Evolutionary conservation across 306 rosid genomes (phyloP).

Genomic region (Prunus armeniaca): DNA sequence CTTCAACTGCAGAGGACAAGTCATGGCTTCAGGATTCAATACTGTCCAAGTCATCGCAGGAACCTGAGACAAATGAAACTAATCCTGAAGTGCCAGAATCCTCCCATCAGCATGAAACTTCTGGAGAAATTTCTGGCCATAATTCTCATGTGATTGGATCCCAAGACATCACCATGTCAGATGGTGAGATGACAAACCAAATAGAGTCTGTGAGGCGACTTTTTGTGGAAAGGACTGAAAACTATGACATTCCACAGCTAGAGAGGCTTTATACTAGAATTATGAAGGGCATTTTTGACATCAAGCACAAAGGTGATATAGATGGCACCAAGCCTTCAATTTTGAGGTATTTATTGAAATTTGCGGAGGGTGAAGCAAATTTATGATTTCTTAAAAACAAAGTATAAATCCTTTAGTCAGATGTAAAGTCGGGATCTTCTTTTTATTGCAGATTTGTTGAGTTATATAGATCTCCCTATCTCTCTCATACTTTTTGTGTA

Average conservation of each 20-base stretch:
- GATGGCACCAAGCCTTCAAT: conserved; percentile 54
- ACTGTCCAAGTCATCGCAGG: conserved; percentile 37
- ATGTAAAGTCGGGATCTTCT: conserved; percentile 63
- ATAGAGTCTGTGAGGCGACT: conserved; percentile 52
- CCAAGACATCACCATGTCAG: conserved; percentile 41
- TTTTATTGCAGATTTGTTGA: conserved; percentile 34
- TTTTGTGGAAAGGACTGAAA: conserved; percentile 53
- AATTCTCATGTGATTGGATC: conserved; percentile 30
- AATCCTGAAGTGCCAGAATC: conserved; percentile 42
- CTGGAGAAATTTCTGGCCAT: conserved; percentile 37
- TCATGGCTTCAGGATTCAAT: conserved; percentile 41
- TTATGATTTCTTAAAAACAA: conserved; percentile 39
- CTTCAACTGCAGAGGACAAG: conserved; percentile 55
- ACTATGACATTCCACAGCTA: conserved; percentile 73
- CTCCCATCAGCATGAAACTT: conserved; percentile 28
- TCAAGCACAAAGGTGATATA: conserved; percentile 37
- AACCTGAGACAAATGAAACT: conserved; percentile 37
- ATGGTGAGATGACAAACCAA: conserved; percentile 47
- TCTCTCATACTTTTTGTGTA: background rate
- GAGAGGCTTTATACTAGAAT: conserved; percentile 83
- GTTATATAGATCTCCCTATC: conserved; percentile 24
- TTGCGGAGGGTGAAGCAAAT: conserved; percentile 73
- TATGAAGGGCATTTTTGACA: conserved; percentile 81
- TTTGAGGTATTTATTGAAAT: conserved; percentile 62
- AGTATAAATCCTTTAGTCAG: conserved; percentile 3